Percentiles rank a stretch among this genome's conserved stretches.
Evolutionary conservation across 208 protist genomes (phyloP).

Genomic region (Naegleria gruberi): DNA sequence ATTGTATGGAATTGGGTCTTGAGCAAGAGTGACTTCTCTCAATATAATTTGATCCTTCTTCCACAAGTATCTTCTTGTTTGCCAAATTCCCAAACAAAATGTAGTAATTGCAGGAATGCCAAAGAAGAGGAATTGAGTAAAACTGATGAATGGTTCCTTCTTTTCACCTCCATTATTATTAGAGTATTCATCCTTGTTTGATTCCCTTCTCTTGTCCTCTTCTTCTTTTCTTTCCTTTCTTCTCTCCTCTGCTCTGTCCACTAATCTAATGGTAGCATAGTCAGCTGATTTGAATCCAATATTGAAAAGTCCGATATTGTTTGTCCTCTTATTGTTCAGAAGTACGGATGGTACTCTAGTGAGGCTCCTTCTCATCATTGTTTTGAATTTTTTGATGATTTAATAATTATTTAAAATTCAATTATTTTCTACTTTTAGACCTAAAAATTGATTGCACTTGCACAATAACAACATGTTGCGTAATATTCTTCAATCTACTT

Average conservation of each 20-base stretch:
- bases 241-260: background rate
- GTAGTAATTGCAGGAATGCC: background rate
- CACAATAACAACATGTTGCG: no score
- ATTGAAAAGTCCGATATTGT: no score
- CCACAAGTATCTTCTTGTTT: background rate
- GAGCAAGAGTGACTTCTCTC: background rate
- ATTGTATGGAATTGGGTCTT: background rate
- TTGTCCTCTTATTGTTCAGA: no score
- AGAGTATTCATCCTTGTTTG: background rate
- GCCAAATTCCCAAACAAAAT: slow-evolving; percentile 3
- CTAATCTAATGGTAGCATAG: background rate
- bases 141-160: background rate
- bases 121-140: background rate
- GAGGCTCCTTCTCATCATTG: no score
- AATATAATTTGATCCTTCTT: background rate
- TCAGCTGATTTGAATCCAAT: no score
- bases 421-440: no score
- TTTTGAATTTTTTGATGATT: no score
- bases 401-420: no score
- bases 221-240: background rate
- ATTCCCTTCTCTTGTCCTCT: background rate
- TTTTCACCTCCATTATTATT: background rate
- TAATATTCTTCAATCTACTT: no score
- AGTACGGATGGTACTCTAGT: no score
- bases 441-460: no score